Percentiles rank a stretch among this genome's conserved stretches.
phyloP scores from a whole-genome alignment of 306 rosid genomes.

The Abrus precatorius region DNA sequence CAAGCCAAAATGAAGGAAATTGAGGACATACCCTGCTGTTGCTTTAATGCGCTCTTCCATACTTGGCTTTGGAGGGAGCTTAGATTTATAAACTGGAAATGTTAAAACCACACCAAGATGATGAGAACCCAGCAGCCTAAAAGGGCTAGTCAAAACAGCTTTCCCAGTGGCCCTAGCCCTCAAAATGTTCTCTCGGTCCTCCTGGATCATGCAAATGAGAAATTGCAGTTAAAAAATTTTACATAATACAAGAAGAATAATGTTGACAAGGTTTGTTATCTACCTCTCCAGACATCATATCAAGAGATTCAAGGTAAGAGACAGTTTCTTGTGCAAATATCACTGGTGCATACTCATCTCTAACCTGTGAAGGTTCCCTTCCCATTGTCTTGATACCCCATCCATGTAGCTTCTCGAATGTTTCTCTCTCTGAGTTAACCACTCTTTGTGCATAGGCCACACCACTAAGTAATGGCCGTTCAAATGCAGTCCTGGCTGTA shows the following conservation, averaged over 20 bases:
- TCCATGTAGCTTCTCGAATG: constrained; percentile 84
- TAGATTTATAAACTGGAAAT: constrained; percentile 95
- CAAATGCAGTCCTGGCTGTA: constrained; percentile 95
- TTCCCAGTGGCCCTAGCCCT: constrained; percentile 98
- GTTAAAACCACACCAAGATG: constrained; percentile 99
- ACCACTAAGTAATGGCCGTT: constrained; percentile 94
- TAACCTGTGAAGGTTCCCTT: constrained; percentile 74
- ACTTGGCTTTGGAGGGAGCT: constrained; percentile 76
- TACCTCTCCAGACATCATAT: constrained; percentile 99
- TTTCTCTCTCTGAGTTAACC: constrained; percentile 75
- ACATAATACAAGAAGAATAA: constrained; percentile 31
- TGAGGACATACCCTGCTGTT: constrained; percentile 84
- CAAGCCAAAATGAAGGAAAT: constrained; percentile 22
- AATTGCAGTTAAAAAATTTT: neutral
- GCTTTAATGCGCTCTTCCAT: constrained; percentile 75
- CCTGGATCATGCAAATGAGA: constrained; percentile 63
- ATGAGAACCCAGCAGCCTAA: constrained; percentile 87
- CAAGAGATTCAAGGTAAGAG: constrained; percentile 89
- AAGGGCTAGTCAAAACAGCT: constrained; percentile 97
- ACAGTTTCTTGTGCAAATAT: constrained; percentile 91
- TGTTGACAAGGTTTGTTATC: constrained; percentile 8
- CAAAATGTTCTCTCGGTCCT: constrained; percentile 93
- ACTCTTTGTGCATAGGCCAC: constrained; percentile 97
- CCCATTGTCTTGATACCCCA: constrained; percentile 95
- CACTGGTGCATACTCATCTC: constrained; percentile 98